Percentiles rank a stretch among this genome's conserved stretches.
Evolutionary conservation across 805 yeast species (phyloP).

Genomic region (Hanseniaspora thailandica): DNA sequence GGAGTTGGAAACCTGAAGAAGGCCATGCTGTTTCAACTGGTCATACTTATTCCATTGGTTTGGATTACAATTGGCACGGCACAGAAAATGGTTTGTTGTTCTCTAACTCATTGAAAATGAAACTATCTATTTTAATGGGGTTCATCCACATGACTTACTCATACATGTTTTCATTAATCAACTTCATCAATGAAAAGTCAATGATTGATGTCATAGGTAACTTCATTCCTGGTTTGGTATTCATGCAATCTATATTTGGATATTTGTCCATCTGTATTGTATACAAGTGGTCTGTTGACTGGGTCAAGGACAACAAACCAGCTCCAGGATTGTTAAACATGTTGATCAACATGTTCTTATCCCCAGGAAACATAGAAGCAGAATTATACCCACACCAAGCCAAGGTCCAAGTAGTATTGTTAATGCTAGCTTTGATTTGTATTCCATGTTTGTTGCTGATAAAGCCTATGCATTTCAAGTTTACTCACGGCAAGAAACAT

Average conservation of each 20-base stretch:
- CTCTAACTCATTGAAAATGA: conserved; percentile 68
- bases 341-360: conserved; percentile 63
- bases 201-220: conserved; percentile 58
- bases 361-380: conserved; percentile 60
- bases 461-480: conserved; percentile 45
- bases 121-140: conserved; percentile 63
- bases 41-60: conserved; percentile 41
- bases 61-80: conserved; percentile 74
- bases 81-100: conserved; percentile 58
- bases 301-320: conserved; percentile 48
- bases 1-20: conserved; percentile 50
- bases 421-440: conserved; percentile 51
- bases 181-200: conserved; percentile 46
- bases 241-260: conserved; percentile 69
- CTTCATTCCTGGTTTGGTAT: conserved; percentile 59
- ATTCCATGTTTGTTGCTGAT: conserved; percentile 62
- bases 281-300: conserved; percentile 64
- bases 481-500: conserved; percentile 16
- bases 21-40: conserved; percentile 39
- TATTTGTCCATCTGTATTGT: conserved; percentile 54
- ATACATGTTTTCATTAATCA: conserved; percentile 53
- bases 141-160: conserved; percentile 66
- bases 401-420: conserved; percentile 44
- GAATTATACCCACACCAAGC: conserved; percentile 57
- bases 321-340: conserved; percentile 67